Conservation (phyloP, 2,329 filamentous ascomycete genomes). For the Didymella exigua region DNA sequence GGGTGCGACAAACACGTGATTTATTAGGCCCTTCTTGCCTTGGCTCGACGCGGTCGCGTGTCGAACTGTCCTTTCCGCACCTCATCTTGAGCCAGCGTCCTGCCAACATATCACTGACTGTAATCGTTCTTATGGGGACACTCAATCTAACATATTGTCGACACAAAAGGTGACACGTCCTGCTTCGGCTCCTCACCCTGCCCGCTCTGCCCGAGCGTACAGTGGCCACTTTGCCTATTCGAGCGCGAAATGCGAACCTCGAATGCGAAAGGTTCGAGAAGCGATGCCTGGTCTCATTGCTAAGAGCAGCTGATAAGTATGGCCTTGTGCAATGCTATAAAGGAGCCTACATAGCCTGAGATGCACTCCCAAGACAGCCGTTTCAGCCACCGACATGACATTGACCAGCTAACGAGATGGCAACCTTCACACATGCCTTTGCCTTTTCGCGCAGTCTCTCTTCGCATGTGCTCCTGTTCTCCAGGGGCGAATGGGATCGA, state of each 20-base stretch:
- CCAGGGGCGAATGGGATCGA: conserved; percentile 4
- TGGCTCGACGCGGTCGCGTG: not conserved
- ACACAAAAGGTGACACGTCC: not conserved
- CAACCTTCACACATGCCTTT: not conserved
- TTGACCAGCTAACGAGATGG: not conserved
- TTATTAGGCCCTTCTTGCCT: not conserved
- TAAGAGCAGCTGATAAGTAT: not conserved
- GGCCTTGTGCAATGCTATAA: not conserved
- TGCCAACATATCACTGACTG: not conserved
- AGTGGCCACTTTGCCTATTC: conserved; percentile 3
- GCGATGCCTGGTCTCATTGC: not conserved
- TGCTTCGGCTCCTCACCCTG: not conserved
- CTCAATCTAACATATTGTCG: not conserved
- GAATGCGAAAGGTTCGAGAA: conserved; percentile 1
- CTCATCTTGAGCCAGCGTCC: not conserved
- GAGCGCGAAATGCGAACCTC: conserved; percentile 11
- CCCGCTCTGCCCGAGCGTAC: not conserved
- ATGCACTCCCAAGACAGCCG: not conserved
- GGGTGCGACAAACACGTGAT: not conserved
- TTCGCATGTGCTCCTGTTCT: not conserved
- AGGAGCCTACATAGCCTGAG: not conserved
- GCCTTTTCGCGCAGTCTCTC: not conserved
- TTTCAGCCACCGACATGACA: not conserved
- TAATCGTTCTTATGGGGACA: not conserved
- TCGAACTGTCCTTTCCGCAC: not conserved